Evolutionary conservation across 2,329 filamentous ascomycete genomes (phyloP), one percentile per base, ranked within the genome.

Genomic region (Gyromitra esculenta): DNA sequence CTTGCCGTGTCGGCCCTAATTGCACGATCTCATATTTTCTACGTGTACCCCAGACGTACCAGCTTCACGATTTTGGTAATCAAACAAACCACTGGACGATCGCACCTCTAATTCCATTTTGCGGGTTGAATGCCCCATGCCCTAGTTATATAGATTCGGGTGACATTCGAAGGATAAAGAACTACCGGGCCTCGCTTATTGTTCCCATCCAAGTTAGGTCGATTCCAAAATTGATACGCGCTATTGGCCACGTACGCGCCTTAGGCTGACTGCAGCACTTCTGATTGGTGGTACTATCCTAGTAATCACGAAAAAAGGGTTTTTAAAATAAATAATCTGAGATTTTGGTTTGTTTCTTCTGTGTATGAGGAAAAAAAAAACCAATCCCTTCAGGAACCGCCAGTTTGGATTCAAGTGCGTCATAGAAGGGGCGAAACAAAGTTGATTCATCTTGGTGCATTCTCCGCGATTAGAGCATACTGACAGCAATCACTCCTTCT

Each of bases 151-250:
- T 21, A 21, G 18, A 21, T 21, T 21, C 18, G 39, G 41, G 13
- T 11, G 9, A 57, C 45, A 62, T 69, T 54, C 37, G 45, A 5
- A 59, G 25, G 31, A 69, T 25, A 54, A 52, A n/a, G 18, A 57
- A 59, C 45, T 72, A 25, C 69, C 69, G 69, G 50, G 52, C 59
- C 54, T 75, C 66, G 65, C 66, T 75, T 75, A 50, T 59, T 70
- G 62, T 73, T 66, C 70, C 50, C 15, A 63, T 65, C 65, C 31
- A 50, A 65, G 72, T 52, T 70, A 70, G 65, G 21, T 45, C 11
- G 48, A 43, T 60, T 59, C 48, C 59, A 73, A 66, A 66, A 66
- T 52, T 37, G 57, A 52, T 21, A 60, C 48, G 70, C 52, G 70
- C 41, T 60, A 73, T 66, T 73, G 41, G 56, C 39, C 68, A 68